phyloP scores from a whole-genome alignment of 2,329 filamentous ascomycete species.

The Aureobasidium lini region DNA sequence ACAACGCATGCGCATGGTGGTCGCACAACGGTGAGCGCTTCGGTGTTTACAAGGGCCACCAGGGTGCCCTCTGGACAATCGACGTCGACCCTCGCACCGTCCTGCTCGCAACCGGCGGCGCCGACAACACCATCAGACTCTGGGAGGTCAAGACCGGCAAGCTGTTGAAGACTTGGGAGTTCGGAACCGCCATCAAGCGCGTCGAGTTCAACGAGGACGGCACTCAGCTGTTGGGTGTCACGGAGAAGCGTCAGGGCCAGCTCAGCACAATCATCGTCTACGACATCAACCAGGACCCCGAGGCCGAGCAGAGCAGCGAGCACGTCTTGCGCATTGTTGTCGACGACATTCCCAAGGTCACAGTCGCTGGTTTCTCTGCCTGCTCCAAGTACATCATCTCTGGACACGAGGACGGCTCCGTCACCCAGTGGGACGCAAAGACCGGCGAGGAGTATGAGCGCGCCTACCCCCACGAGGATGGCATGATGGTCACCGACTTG shows the following conservation, averaged over 20 bases:
- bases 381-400: constrained; percentile 93
- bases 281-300: constrained; percentile 75
- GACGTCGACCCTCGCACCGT: constrained; percentile 89
- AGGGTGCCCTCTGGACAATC: constrained; percentile 97
- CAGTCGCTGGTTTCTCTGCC: constrained; percentile 94
- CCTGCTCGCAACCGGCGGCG: constrained; percentile 88
- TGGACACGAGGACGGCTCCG: constrained; percentile 90
- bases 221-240: constrained; percentile 81
- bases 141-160: constrained; percentile 94
- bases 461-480: constrained; percentile 76
- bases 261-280: constrained; percentile 89
- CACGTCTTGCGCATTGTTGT: constrained; percentile 80
- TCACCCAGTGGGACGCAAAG: constrained; percentile 89
- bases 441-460: constrained; percentile 76
- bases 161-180: constrained; percentile 95
- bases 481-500: constrained; percentile 78
- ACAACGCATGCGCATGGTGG: constrained; percentile 95
- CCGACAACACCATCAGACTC: constrained; percentile 95
- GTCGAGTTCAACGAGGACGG: constrained; percentile 97
- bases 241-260: constrained; percentile 97
- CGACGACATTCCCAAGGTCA: constrained; percentile 86
- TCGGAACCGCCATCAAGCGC: constrained; percentile 92
- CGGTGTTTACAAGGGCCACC: constrained; percentile 92
- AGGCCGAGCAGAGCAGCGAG: constrained; percentile 79
- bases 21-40: constrained; percentile 96